These are phyloP conservation scores for Acer yangbiense DNA, from an alignment of 345 rosid species.

Conservation along the genomic window DNA sequence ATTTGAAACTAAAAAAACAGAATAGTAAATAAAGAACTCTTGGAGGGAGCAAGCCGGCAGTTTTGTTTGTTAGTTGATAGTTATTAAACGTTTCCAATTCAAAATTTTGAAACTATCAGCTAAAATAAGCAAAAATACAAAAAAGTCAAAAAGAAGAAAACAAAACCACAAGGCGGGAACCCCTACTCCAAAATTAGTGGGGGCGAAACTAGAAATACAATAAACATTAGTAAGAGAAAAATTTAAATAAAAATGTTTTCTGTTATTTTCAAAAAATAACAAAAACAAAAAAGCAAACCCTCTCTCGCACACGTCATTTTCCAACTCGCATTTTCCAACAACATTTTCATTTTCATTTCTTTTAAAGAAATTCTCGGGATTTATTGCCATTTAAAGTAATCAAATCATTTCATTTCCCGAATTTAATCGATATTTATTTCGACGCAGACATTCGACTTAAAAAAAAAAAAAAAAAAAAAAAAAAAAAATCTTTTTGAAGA, in stretches of 20 bases:
- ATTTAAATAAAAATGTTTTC: neutral
- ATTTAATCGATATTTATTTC: neutral
- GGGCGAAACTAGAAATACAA: conserved; percentile 6
- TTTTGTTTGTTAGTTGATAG: conserved; percentile 2
- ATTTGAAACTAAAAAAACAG: too few relatives aligned
- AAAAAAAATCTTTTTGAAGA: neutral
- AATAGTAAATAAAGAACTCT: neutral
- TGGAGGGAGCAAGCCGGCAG: neutral
- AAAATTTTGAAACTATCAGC: neutral
- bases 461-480: too few relatives aligned
- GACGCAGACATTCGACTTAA: neutral
- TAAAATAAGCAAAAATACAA: neutral
- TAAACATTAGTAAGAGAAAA: neutral
- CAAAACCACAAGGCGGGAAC: conserved; percentile 37
- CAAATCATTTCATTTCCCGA: neutral
- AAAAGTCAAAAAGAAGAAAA: neutral
- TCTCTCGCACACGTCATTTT: conserved; percentile 2
- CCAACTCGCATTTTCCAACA: neutral
- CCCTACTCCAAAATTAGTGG: conserved; percentile 23
- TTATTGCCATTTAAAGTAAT: neutral
- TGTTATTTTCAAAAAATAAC: conserved; percentile 6
- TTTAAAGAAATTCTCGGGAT: neutral
- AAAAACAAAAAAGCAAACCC: neutral
- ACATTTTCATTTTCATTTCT: neutral
- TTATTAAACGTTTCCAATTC: neutral